Base-by-base conservation (phyloP, 2,329 filamentous ascomycete genomes). In the Calonectria pseudoreteaudii region DNA sequence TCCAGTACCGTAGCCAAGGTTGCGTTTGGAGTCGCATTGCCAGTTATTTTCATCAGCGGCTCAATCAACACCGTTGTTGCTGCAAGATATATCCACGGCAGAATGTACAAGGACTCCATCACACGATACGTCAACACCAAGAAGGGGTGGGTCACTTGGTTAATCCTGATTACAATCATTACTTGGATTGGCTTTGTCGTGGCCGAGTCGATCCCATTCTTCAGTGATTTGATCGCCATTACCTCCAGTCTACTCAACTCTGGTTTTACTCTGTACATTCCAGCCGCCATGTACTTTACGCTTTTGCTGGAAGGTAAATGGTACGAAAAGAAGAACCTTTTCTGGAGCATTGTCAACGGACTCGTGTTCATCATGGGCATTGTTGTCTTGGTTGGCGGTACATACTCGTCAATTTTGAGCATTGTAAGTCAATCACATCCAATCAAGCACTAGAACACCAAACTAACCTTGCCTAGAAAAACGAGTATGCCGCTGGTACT, bases 181-280 rank as follows among this genome's bases (percentile, higher is more conserved):
- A 94, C 92, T 86, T 65, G 74, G 65, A 44, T 72, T 9, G 65
- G 74, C 7, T 76, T 74, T 34, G 66, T 92, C 11, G 62, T 93
- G n/a, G 91, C 91, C 89, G 90, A 93, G 79, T 90, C 91, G 1
- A 92, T 95, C 64, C 93, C 93, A 2, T 91, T 92, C 80, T 95
- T 95, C 85, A 90, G 90, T 74, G 87, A 93, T 62, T 85, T 95
- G 62, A 85, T 95, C n/a, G 84, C 86, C 70, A 86, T 88, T 77
- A 85, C 80, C 71, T 87, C 86, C 13, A 83, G 86, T 18, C 84
- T 88, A 30, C 88, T 88, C 76, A 83, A 88, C 77, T 88, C 86
- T 18, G 78, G 78, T n/a, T 81, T 81, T 73, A 83, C 84, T 1
- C 84, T 86, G 67, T 82, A 84, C 52, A 77, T 84, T 49, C 80